Base-by-base conservation (phyloP, 345 rosid species). In the Hevea brasiliensis region DNA sequence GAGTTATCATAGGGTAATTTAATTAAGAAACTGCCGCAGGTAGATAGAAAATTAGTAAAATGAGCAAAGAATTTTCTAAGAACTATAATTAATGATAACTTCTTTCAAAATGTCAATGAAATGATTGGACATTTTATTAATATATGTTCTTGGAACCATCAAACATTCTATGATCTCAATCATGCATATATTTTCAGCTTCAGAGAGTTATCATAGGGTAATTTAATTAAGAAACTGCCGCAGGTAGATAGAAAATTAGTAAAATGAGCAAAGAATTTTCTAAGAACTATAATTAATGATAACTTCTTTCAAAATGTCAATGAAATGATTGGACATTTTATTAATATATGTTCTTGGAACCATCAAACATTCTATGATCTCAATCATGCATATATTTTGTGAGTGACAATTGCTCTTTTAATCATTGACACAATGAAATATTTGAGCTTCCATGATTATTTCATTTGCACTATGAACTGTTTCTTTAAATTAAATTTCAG, bases 321-420 rank as follows among this genome's bases (percentile, higher is more conserved):
- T 60, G 64, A 17, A 60, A 10, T 14, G 6, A 60, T 60, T 60
- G 41, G 41, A 37, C 64, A 60, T 11, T 60, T 32, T 32, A 32
- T 2, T 6, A 27, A 65, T 65, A 5, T 65, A 17, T 47, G 17
- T 47, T 47, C 18, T 47, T 50, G 18, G 55, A 50, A 50, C 6
- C 55, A 18, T 17, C 8, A 18, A 17, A 18, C 21, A 18, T 50
- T 17, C 55, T 4, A 17, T 12, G 51, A 50, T 50, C n/a, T 17
- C n/a, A 15, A 6, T 15, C 55, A 17, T 50, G 55, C 55, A 50
- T 15, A 50, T 50, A 50, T 50, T 50, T 50, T 50, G 98, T 96
- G 81, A 96, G 99, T 88, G 67, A 69, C 53, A 3, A 12, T 0
- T 76, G 63, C 61, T 5, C 67, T 81, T 69, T 70, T 58, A 54